A percentile compares a stretch with the other conserved stretches of the same genome.
Conservation (phyloP, 805 yeast genomes). For the Wickerhamiella vanderwaltii region DNA sequence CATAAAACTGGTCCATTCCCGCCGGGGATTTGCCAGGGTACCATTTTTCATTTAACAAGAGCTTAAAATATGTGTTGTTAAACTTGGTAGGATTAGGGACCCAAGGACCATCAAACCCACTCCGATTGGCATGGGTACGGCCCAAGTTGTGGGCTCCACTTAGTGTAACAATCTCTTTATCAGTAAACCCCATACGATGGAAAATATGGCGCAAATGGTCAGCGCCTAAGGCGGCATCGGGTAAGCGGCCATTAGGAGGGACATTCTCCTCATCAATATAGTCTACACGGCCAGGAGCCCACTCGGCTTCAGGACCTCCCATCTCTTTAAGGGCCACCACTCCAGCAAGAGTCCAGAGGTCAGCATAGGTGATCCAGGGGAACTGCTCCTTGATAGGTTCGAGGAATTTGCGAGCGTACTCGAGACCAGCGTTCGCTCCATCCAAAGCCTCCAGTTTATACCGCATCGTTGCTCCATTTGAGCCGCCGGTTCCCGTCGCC, state of each 20-base stretch:
- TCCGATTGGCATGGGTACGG: constrained; percentile 47
- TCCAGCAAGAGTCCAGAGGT: constrained; percentile 64
- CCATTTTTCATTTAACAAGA: constrained; percentile 46
- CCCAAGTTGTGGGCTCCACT: constrained; percentile 55
- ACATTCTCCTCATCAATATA: constrained; percentile 40
- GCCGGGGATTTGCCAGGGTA: constrained; percentile 28
- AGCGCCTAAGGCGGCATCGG: constrained; percentile 44
- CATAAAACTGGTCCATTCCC: constrained; percentile 31
- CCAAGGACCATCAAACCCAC: constrained; percentile 88
- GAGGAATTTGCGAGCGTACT: constrained; percentile 43
- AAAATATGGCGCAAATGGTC: constrained; percentile 44
- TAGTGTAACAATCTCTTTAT: constrained; percentile 49
- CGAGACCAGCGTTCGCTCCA: constrained; percentile 39
- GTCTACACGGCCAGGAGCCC: constrained; percentile 69
- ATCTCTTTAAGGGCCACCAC: constrained; percentile 49
- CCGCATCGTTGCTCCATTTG: constrained; percentile 46
- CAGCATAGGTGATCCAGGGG: constrained; percentile 55
- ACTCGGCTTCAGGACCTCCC: constrained; percentile 56
- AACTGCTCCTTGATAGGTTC: constrained; percentile 42
- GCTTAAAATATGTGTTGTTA: constrained; percentile 60
- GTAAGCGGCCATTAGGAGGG: constrained; percentile 53
- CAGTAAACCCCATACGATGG: constrained; percentile 47
- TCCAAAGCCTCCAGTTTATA: constrained; percentile 34
- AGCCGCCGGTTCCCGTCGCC: constrained; percentile 39
- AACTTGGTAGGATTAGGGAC: constrained; percentile 67